A percentile compares a stretch with the other conserved stretches of the same genome.
phyloP scores from a whole-genome alignment of 2,329 filamentous ascomycete species.

The Hypoxylon sp. region DNA sequence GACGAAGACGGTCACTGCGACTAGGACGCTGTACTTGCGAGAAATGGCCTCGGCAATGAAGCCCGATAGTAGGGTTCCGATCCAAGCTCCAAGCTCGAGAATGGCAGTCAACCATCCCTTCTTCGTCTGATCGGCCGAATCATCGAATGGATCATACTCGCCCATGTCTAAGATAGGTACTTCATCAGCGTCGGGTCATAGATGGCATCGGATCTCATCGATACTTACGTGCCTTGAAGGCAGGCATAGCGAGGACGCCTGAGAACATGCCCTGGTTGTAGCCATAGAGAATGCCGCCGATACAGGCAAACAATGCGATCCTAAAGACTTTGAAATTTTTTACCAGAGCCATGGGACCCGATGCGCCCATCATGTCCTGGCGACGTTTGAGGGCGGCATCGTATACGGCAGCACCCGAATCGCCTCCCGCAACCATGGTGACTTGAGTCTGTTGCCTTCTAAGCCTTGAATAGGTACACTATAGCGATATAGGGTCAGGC shows the following conservation, averaged over 20 bases:
- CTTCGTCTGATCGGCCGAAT: slow-evolving; percentile 64
- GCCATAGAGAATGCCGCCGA: slow-evolving; percentile 75
- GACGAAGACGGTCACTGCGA: slow-evolving; percentile 77
- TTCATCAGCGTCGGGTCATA: slow-evolving; percentile 18
- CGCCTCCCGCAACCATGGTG: slow-evolving; percentile 59
- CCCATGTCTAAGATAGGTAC: slow-evolving; percentile 64
- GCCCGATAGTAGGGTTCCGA: slow-evolving; percentile 79
- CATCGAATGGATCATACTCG: slow-evolving; percentile 63
- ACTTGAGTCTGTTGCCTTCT: slow-evolving; percentile 6
- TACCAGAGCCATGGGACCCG: slow-evolving; percentile 62
- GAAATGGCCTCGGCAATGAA: slow-evolving; percentile 79
- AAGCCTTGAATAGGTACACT: not conserved
- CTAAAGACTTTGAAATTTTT: slow-evolving; percentile 73
- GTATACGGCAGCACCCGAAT: slow-evolving; percentile 56
- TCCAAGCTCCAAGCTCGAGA: slow-evolving; percentile 82
- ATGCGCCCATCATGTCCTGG: slow-evolving; percentile 60
- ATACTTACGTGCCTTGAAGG: slow-evolving; percentile 66
- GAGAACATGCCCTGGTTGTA: slow-evolving; percentile 85
- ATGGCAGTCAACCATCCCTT: slow-evolving; percentile 76
- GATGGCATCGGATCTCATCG: not conserved
- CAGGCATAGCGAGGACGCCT: slow-evolving; percentile 73
- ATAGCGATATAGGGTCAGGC: not conserved
- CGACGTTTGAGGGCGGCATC: slow-evolving; percentile 61
- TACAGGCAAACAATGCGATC: slow-evolving; percentile 74
- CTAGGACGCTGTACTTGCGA: slow-evolving; percentile 77